A percentile compares a stretch with the other conserved stretches of the same genome.
Evolutionary conservation across 2,329 filamentous ascomycete species (phyloP).

Genomic region (Thelonectria blattea): DNA sequence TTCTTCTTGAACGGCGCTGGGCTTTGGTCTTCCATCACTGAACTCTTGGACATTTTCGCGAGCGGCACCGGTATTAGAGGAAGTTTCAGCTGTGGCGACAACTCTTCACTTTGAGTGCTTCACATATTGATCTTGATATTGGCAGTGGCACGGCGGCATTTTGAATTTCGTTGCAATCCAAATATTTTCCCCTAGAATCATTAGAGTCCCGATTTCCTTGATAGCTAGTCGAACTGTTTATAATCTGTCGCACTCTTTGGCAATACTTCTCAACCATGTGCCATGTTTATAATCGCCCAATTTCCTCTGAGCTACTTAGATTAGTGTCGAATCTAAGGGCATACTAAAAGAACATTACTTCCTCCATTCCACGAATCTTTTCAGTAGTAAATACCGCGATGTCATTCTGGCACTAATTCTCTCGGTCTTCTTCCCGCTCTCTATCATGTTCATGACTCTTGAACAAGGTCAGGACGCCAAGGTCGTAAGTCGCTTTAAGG

Average conservation of each 20-base stretch:
- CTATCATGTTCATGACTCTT: conserved; percentile 14
- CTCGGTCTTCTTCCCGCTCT: background rate
- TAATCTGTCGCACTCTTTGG: too few relatives aligned
- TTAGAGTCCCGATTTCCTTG: too few relatives aligned
- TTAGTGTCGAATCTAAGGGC: too few relatives aligned
- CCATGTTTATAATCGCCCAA: too few relatives aligned
- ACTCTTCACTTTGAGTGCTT: background rate
- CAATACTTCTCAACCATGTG: too few relatives aligned
- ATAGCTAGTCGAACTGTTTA: too few relatives aligned
- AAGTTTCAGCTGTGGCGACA: conserved; percentile 23
- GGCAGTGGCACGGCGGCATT: background rate
- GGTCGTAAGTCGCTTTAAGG: conserved; percentile 9
- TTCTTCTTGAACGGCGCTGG: conserved; percentile 27
- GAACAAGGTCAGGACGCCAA: conserved; percentile 8
- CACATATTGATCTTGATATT: background rate
- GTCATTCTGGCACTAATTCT: background rate
- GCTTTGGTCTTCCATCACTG: conserved; percentile 28
- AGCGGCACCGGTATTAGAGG: conserved; percentile 10
- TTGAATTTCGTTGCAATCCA: background rate
- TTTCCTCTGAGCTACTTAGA: too few relatives aligned
- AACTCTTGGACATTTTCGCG: conserved; percentile 23
- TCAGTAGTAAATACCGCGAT: too few relatives aligned
- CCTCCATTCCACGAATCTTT: too few relatives aligned
- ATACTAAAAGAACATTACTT: too few relatives aligned
- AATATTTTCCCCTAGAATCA: background rate